Evolutionary conservation across 2,329 filamentous ascomycete species (phyloP).

Genomic region (Truncatella angustata): DNA sequence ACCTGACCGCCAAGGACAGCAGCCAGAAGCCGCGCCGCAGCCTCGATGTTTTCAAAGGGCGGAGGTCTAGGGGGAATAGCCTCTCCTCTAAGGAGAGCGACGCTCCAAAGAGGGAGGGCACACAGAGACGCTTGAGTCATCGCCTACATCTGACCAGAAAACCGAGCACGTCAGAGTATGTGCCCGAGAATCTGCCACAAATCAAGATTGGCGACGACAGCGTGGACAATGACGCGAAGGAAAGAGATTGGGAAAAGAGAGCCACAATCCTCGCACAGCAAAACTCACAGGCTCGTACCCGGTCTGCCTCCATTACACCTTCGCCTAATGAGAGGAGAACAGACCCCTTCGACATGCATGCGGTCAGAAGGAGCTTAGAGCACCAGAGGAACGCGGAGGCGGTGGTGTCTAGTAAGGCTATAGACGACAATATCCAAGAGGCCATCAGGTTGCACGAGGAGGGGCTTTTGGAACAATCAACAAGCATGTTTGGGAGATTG

Average conservation of each 20-base stretch:
- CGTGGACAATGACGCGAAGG: slow-evolving; percentile 43
- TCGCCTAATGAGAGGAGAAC: slow-evolving; percentile 27
- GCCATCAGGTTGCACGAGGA: slow-evolving; percentile 92
- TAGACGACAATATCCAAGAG: slow-evolving; percentile 79
- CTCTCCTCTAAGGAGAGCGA: slow-evolving; percentile 35
- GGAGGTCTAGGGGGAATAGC: slow-evolving; percentile 50
- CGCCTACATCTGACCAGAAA: slow-evolving; percentile 64
- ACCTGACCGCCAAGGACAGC: slow-evolving; percentile 23
- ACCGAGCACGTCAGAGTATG: slow-evolving; percentile 64
- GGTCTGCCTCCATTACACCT: slow-evolving; percentile 34
- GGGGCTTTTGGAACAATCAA: slow-evolving; percentile 76
- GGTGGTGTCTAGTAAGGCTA: slow-evolving; percentile 48
- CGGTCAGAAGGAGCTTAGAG: neutral
- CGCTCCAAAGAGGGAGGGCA: slow-evolving; percentile 24
- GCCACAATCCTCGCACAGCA: slow-evolving; percentile 82
- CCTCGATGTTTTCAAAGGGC: slow-evolving; percentile 41
- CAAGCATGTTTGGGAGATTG: slow-evolving; percentile 78
- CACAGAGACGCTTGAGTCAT: slow-evolving; percentile 58
- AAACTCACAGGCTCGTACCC: slow-evolving; percentile 47
- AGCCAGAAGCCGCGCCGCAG: slow-evolving; percentile 38
- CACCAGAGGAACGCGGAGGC: slow-evolving; percentile 12
- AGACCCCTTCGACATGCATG: slow-evolving; percentile 19
- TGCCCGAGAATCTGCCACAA: slow-evolving; percentile 77
- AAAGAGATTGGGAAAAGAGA: slow-evolving; percentile 87
- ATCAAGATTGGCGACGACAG: slow-evolving; percentile 53